These are phyloP conservation scores for Isabelozyma rhagii DNA, from an alignment of 805 yeast genomes.

Conservation along the genomic window DNA sequence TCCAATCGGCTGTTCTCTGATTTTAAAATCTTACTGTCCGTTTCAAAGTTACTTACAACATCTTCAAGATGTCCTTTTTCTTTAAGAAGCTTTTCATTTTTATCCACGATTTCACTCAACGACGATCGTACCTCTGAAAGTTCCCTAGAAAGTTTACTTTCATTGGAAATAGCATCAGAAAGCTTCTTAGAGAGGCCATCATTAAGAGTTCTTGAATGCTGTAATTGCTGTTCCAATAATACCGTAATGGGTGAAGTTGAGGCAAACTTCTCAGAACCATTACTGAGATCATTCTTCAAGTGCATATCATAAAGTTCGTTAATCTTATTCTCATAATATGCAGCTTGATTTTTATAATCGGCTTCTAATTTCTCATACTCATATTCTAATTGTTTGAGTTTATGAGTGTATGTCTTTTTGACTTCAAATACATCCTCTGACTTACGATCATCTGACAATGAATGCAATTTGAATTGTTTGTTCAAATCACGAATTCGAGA, in stretches of 20 bases:
- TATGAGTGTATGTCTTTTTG: constrained; percentile 36
- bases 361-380: constrained; percentile 37
- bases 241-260: constrained; percentile 15
- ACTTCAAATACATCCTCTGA: constrained; percentile 31
- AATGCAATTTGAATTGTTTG: constrained; percentile 15
- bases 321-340: constrained; percentile 27
- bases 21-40: constrained; percentile 21
- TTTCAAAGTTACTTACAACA: constrained; percentile 24
- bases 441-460: constrained; percentile 30
- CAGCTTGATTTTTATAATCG: constrained; percentile 32
- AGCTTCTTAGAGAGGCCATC: constrained; percentile 21
- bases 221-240: constrained; percentile 31
- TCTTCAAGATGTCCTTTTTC: constrained; percentile 26
- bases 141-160: constrained; percentile 13
- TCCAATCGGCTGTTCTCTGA: constrained; percentile 31
- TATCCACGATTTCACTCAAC: constrained; percentile 15
- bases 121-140: constrained; percentile 3
- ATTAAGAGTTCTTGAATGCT: constrained; percentile 24
- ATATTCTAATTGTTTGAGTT: constrained; percentile 29
- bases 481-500: constrained; percentile 29
- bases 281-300: constrained; percentile 1
- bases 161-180: constrained; percentile 16
- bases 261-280: constrained; percentile 4
- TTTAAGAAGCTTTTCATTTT: constrained; percentile 15
- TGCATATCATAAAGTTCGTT: constrained; percentile 16